Base-by-base conservation (phyloP, 2,329 filamentous ascomycete species). In the Cryphonectria naterciae region DNA sequence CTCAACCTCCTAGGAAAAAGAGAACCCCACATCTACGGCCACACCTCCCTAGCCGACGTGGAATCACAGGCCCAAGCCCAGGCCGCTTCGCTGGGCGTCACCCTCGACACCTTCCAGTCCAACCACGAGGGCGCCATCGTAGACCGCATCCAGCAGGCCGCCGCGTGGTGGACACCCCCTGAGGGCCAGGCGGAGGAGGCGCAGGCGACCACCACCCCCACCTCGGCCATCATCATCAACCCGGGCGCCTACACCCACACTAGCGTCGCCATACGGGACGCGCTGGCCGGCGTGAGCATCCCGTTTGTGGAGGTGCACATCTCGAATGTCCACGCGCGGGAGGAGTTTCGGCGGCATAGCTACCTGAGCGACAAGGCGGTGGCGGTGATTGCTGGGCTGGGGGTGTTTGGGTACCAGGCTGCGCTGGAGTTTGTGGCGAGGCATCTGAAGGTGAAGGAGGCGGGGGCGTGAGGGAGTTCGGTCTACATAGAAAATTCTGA, bases 281-380 rank as follows among this genome's bases (percentile, higher is more conserved):
- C 93, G 0, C 81, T 95, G 37, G 79, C 90, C 0, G 91, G 88
- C 4, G 89, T 93, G 0, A 84, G 84, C 8, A 89, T 94, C 32
- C 92, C 92, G 0, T 95, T 94, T 75, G 83, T 95, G 63, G 93
- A 95, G 81, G 80, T 94, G n/a, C 92, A 95, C 78, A 86, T 94
- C 46, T 90, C 85, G 69, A 95, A 95, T 78, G 87, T 94, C 1
- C 92, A 95, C 79, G 86, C 88, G 41, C 81, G 93, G 11, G 93
- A 95, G 81, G 76, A 84, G 1, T 95, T 88, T 76, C 84, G 92
- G 68, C 86, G 89, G 74, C 89, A 91, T 74, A 93, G 90, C 74
- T 94, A 91, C 76, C 82, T 95, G 74, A 89, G 87, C 75, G 92
- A 95, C 78, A 94, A 94, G 83, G 92, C 92, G 0, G 86, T 87